Evolutionary conservation across 179 eudicot species (phyloP).

Genomic region (Spinacia oleracea): DNA sequence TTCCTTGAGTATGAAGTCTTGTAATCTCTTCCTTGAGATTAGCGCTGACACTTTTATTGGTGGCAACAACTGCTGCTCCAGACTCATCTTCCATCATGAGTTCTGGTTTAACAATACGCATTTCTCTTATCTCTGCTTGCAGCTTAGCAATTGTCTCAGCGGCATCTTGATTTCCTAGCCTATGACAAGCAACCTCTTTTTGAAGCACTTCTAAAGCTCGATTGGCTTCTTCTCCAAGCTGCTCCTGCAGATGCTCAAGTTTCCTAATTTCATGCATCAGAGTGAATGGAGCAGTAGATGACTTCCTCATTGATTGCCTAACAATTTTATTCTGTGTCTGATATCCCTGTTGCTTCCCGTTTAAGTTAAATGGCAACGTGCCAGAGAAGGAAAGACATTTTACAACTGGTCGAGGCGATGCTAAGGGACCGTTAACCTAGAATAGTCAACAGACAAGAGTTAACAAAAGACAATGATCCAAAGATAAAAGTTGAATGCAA

Average conservation of each 20-base stretch:
- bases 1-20: conserved; percentile 92
- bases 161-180: conserved; percentile 95
- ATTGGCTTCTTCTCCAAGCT: conserved; percentile 96
- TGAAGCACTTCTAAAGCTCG: conserved; percentile 94
- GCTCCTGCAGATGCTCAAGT: conserved; percentile 95
- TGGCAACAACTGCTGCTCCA: conserved; percentile 38
- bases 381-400: conserved; percentile 87
- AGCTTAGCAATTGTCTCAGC: conserved; percentile 94
- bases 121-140: conserved; percentile 84
- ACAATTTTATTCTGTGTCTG: conserved; percentile 51
- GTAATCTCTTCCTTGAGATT: conserved; percentile 95
- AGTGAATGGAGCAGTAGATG: conserved; percentile 89
- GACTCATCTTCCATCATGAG: conserved; percentile 49
- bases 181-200: conserved; percentile 91
- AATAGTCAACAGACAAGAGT: conserved; percentile 9
- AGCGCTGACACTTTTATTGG: conserved; percentile 84
- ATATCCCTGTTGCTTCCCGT: conserved; percentile 46
- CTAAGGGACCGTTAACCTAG: conserved; percentile 50
- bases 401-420: conserved; percentile 53
- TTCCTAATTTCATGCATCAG: conserved; percentile 92
- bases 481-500: background rate
- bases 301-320: conserved; percentile 79
- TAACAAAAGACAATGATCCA: background rate
- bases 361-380: conserved; percentile 44
- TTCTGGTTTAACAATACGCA: conserved; percentile 52